A percentile compares a stretch with the other conserved stretches of the same genome.
Conservation (phyloP, 2,329 filamentous ascomycete genomes). For the Fusarium staphyleae region DNA sequence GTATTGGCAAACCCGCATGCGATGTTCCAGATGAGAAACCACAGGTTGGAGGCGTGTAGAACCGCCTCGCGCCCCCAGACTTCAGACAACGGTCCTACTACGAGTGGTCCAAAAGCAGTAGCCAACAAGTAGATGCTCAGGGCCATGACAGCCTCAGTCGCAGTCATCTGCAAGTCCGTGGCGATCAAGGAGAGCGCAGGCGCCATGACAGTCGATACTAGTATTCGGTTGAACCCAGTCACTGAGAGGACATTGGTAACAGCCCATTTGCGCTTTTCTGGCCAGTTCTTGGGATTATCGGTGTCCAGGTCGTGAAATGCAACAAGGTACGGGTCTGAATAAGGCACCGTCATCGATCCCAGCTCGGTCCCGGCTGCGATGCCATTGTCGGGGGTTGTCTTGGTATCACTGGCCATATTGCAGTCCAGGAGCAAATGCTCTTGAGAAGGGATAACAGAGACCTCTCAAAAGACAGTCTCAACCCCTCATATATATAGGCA, state of each 20-base stretch:
- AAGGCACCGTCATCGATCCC: background rate
- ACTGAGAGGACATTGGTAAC: conserved; percentile 57
- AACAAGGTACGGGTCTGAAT: conserved; percentile 37
- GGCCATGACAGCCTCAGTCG: conserved; percentile 55
- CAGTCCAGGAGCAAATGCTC: background rate
- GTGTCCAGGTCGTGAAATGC: conserved; percentile 43
- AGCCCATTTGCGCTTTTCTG: conserved; percentile 53
- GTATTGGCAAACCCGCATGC: conserved; percentile 52
- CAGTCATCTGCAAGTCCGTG: conserved; percentile 58
- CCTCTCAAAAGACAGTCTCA: background rate
- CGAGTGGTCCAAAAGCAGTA: conserved; percentile 52
- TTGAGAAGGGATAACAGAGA: background rate
- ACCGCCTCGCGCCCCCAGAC: conserved; percentile 54
- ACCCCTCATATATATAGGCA: background rate
- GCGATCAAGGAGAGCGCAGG: conserved; percentile 58
- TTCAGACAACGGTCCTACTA: conserved; percentile 56
- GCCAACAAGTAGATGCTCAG: conserved; percentile 54
- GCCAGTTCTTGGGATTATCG: conserved; percentile 52
- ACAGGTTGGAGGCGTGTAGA: conserved; percentile 53
- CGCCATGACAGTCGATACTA: conserved; percentile 61
- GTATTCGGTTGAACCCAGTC: conserved; percentile 59
- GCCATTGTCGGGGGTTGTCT: background rate
- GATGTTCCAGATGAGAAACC: conserved; percentile 60
- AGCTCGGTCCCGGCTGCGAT: conserved; percentile 8
- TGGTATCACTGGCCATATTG: conserved; percentile 3